These are phyloP conservation scores for Ophiostoma perfectum DNA, from an alignment of 2,329 filamentous ascomycete genomes.

Conservation along the genomic window DNA sequence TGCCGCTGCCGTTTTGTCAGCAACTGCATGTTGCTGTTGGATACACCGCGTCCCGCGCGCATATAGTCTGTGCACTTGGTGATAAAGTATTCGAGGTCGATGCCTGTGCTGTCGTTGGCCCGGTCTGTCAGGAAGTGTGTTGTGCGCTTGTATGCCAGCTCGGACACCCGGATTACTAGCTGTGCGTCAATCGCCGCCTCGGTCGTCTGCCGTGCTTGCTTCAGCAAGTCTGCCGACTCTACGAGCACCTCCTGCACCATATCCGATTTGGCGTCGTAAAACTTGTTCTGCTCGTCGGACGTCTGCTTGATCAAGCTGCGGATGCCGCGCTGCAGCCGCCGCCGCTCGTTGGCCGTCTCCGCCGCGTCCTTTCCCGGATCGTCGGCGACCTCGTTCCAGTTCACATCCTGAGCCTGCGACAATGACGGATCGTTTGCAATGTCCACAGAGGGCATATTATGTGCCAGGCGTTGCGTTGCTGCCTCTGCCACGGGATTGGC, in stretches of 20 bases:
- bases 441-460: neutral
- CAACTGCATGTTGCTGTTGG: constrained; percentile 46
- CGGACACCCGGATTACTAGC: constrained; percentile 74
- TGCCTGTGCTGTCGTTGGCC: constrained; percentile 58
- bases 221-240: constrained; percentile 59
- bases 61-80: constrained; percentile 87
- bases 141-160: constrained; percentile 74
- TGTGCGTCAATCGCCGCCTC: constrained; percentile 88
- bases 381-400: constrained; percentile 31
- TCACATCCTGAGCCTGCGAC: constrained; percentile 20
- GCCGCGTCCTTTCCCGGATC: constrained; percentile 69
- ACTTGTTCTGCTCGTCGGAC: constrained; percentile 65
- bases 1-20: constrained; percentile 47
- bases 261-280: constrained; percentile 58
- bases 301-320: constrained; percentile 49
- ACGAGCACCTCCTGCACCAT: constrained; percentile 62
- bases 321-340: constrained; percentile 46
- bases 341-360: constrained; percentile 68
- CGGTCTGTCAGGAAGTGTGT: constrained; percentile 64
- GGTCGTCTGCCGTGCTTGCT: constrained; percentile 74
- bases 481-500: neutral
- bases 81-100: constrained; percentile 89
- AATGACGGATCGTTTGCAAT: constrained; percentile 29
- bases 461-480: neutral
- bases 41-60: constrained; percentile 58